Evolutionary conservation across 2,329 filamentous ascomycete genomes (phyloP).

Genomic region (Colletotrichum chrysophilum): DNA sequence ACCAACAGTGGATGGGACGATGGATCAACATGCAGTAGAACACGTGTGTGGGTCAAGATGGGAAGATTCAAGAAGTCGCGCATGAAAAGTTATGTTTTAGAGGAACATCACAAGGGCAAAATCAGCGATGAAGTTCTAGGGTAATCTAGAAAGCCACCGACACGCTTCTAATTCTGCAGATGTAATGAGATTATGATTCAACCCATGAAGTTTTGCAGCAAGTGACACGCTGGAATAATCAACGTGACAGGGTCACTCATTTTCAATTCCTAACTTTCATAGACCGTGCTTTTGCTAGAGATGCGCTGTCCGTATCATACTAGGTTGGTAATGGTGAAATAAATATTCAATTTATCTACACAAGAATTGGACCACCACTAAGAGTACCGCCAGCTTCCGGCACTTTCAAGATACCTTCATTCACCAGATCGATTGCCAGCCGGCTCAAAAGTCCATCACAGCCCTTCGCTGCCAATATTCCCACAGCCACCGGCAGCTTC

Average conservation of each 20-base stretch:
- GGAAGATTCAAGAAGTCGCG: neutral
- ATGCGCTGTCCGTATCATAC: neutral
- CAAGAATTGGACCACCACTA: neutral
- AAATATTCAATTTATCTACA: neutral
- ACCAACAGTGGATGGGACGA: conserved; percentile 29
- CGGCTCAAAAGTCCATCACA: neutral
- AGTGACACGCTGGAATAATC: neutral
- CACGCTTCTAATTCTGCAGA: neutral
- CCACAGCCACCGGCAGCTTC: neutral
- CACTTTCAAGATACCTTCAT: neutral
- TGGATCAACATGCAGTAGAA: conserved; percentile 20
- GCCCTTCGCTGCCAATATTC: neutral
- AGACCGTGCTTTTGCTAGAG: neutral
- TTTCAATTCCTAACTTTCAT: fast-evolving
- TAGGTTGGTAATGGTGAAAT: neutral
- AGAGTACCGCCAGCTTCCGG: neutral
- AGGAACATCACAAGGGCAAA: neutral
- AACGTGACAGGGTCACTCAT: neutral
- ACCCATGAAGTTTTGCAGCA: neutral
- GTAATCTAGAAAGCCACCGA: neutral
- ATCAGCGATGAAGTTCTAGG: neutral
- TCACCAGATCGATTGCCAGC: neutral
- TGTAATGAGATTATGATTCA: neutral
- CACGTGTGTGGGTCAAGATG: neutral
- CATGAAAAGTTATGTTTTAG: neutral